phyloP scores from a whole-genome alignment of 345 rosid genomes.

The Pistacia atlantica region DNA sequence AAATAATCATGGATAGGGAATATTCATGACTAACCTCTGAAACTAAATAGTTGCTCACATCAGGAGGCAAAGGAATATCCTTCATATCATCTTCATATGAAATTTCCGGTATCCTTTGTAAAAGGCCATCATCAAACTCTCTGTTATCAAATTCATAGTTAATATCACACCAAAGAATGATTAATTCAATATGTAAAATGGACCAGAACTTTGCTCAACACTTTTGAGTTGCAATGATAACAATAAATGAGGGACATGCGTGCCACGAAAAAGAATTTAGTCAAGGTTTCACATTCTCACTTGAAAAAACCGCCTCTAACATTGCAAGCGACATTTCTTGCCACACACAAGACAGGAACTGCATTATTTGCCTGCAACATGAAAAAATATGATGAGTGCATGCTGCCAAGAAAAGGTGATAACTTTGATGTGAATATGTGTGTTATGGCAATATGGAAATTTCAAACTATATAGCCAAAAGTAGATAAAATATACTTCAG shows the following conservation, averaged over 20 bases:
- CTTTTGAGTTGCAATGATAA: constrained; percentile 6
- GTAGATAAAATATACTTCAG: constrained; percentile 67
- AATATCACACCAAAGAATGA: constrained; percentile 19
- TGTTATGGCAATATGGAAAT: constrained; percentile 19
- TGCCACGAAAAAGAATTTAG: background rate
- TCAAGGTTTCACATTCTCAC: constrained; percentile 41
- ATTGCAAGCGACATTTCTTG: constrained; percentile 95
- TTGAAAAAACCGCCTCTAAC: constrained; percentile 97
- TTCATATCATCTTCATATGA: constrained; percentile 78
- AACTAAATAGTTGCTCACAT: constrained; percentile 90
- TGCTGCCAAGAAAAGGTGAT: constrained; percentile 4
- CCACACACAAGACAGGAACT: constrained; percentile 84
- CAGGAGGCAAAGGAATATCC: constrained; percentile 84
- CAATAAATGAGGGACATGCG: background rate
- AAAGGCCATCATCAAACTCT: constrained; percentile 90
- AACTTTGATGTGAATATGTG: background rate
- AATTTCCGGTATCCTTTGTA: constrained; percentile 73
- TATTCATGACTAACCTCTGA: constrained; percentile 71
- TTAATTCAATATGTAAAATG: constrained; percentile 16
- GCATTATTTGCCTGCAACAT: constrained; percentile 66
- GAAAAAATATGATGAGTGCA: constrained; percentile 30
- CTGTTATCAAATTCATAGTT: constrained; percentile 49
- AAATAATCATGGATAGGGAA: background rate
- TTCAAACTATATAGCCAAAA: constrained; percentile 22
- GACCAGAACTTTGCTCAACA: constrained; percentile 18